Evolutionary conservation across 2,329 filamentous ascomycete genomes (phyloP), one percentile per base, ranked within the genome.

Genomic region (Colletotrichum tamarilloi): DNA sequence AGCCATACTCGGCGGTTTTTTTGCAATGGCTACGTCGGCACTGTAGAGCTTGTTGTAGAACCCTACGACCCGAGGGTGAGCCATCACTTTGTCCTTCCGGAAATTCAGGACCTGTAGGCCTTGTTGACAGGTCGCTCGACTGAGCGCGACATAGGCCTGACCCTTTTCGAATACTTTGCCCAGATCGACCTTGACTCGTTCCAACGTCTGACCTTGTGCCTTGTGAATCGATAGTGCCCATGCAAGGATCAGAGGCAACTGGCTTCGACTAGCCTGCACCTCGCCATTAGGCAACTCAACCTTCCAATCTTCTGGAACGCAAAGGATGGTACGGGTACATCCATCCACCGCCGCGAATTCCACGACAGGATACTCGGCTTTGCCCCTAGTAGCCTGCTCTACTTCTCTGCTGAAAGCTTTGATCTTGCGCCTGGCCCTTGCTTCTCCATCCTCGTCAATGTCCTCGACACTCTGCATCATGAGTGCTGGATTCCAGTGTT

Each of bases 191-290:
- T 97, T 97, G 73, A 99, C 97, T 63, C 96, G 89, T 79, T 97
- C 95, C 30, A 98, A 85, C 1, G 96, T 98, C 82, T 98, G 96
- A 1, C 96, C 96, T 81, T 98, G 96, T 1, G 97, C 97, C 84
- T 99, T 99, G 86, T 99, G 97, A 73, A 99, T 99, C 1, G 95
- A 98, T 24, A 99, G 85, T 2, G 97, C 97, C 97, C 97, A 99
- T 0, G 97, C 97, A 35, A 99, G 87, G 75, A 99, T 98, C 63
- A 99, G 87, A 0, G 97, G 97, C 2, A 96, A 83, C 78, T 96
- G 94, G 58, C 89, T 89, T 52, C 97, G 93, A 74, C 94, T 94
- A 1, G 97, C 97, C 81, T 98, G 95, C 1, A 98, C 88, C 81
- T 98, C 95, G 59, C 97, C 97, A 68, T 94, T 98, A 1, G 97